Base-by-base conservation (phyloP, 805 yeast species). In the Kluyveromyces aestuarii region DNA sequence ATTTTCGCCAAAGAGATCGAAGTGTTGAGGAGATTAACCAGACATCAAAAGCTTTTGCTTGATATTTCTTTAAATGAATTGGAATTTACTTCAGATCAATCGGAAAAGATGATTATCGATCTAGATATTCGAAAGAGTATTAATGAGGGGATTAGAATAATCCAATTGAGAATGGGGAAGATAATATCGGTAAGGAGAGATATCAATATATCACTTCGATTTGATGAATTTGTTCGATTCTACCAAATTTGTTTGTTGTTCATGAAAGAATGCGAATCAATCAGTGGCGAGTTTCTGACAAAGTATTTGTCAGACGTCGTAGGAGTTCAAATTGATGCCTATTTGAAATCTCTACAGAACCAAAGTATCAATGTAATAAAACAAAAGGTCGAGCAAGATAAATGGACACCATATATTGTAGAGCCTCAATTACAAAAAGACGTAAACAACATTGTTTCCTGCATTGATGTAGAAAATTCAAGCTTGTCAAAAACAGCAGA, bases 191-290 rank as follows among this genome's bases (percentile, higher is more conserved):
- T 87, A 7, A 74, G 98, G 52, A 79, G 82, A 60, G 88, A 84
- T 40, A 79, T 84, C 52, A 80, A 79, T 13, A 76, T 87, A 0
- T 74, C 72, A 38, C 63, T 82, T 19, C 64, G 82, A 2, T 70
- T 79, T 8, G 74, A 75, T n/a, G 77, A 74, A 54, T 90, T 89
- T 66, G 59, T 87, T 43, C 70, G 80, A 50, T 74, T 87, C 46
- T 87, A 81, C 63, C 72, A 84, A 2, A 69, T 85, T 13, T 79
- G 81, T 48, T 77, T 82, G 0, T 72, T 82, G 19, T 90, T 90
- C 61, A 71, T 89, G 40, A 78, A 77, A 44, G 96, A 88, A 59
- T 87, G 96, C 63, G 98, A 93, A 63, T 72, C 80, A 13, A 76
- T 90, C 5, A 81, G 88, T 5, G 96, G 95, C 0, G 79, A 75